Evolutionary conservation across 2,329 filamentous ascomycete genomes (phyloP).

Genomic region (Chrysosporium queenslandicum): DNA sequence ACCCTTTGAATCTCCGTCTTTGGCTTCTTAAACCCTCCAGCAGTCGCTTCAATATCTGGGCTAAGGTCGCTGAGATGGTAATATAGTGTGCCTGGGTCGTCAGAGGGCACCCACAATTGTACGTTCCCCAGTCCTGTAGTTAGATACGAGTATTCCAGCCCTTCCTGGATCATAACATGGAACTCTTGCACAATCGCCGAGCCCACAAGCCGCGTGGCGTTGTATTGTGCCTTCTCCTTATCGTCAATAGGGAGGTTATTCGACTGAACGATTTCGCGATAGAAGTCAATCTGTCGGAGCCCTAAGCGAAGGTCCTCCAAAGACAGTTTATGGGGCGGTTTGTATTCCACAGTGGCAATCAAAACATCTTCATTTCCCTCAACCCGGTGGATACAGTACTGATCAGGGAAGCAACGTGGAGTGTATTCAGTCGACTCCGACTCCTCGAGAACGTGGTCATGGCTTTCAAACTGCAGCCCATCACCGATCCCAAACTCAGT

Average conservation of each 20-base stretch:
- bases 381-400: slow-evolving; percentile 17
- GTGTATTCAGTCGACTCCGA: too few species aligned
- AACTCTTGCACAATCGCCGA: slow-evolving; percentile 17
- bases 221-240: slow-evolving; percentile 19
- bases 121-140: slow-evolving; percentile 8
- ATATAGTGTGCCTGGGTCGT: slow-evolving; percentile 22
- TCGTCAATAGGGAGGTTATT: slow-evolving; percentile 15
- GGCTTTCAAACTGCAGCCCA: slow-evolving; percentile 20
- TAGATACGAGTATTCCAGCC: slow-evolving; percentile 13
- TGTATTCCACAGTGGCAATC: slow-evolving; percentile 17
- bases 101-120: slow-evolving; percentile 17
- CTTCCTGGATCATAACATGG: slow-evolving; percentile 15
- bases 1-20: slow-evolving; percentile 19
- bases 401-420: too few species aligned
- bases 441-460: slow-evolving; percentile 18
- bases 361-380: slow-evolving; percentile 1
- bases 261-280: slow-evolving; percentile 18
- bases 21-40: slow-evolving; percentile 12
- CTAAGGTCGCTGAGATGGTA: slow-evolving; percentile 24
- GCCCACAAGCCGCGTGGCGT: slow-evolving; percentile 18
- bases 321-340: slow-evolving; percentile 20
- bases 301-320: slow-evolving; percentile 14
- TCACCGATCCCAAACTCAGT: slow-evolving; percentile 19
- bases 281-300: slow-evolving; percentile 17
- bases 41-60: slow-evolving; percentile 16